Percentiles rank a stretch among this genome's conserved stretches.
These are phyloP conservation scores for Emmonsiellopsis sp. DNA, from an alignment of 2,329 filamentous ascomycete species.

Conservation along the genomic window DNA sequence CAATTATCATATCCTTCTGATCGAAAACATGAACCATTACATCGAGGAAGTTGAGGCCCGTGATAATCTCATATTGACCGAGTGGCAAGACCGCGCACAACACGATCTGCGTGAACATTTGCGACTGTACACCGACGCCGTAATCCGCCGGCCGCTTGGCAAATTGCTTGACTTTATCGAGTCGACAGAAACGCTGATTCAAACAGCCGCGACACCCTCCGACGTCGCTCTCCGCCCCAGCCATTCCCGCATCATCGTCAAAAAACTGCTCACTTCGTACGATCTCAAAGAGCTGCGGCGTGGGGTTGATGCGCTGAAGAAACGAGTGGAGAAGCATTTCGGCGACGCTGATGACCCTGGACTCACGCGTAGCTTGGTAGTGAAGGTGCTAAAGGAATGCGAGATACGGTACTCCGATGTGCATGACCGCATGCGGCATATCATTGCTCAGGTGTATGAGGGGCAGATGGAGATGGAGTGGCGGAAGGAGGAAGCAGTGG, in stretches of 20 bases:
- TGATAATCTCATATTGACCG: constrained; percentile 64
- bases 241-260: constrained; percentile 72
- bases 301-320: constrained; percentile 80
- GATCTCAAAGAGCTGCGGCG: constrained; percentile 79
- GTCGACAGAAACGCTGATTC: constrained; percentile 65
- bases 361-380: constrained; percentile 50
- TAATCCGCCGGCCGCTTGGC: constrained; percentile 80
- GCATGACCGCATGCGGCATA: constrained; percentile 39
- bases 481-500: constrained; percentile 35
- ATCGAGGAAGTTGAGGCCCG: constrained; percentile 77
- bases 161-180: constrained; percentile 88
- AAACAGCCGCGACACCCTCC: constrained; percentile 45
- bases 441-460: constrained; percentile 38
- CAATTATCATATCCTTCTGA: constrained; percentile 93
- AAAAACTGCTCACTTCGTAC: constrained; percentile 72
- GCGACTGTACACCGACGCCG: constrained; percentile 73
- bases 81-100: constrained; percentile 71
- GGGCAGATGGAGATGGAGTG: constrained; percentile 38
- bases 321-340: constrained; percentile 95
- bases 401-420: constrained; percentile 47
- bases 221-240: constrained; percentile 69
- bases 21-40: constrained; percentile 99
- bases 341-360: constrained; percentile 72
- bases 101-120: constrained; percentile 80
- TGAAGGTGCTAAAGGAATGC: constrained; percentile 52